These are phyloP conservation scores for Blastobotrys indianensis DNA, from an alignment of 1,139 yeast genomes.

Conservation along the genomic window DNA sequence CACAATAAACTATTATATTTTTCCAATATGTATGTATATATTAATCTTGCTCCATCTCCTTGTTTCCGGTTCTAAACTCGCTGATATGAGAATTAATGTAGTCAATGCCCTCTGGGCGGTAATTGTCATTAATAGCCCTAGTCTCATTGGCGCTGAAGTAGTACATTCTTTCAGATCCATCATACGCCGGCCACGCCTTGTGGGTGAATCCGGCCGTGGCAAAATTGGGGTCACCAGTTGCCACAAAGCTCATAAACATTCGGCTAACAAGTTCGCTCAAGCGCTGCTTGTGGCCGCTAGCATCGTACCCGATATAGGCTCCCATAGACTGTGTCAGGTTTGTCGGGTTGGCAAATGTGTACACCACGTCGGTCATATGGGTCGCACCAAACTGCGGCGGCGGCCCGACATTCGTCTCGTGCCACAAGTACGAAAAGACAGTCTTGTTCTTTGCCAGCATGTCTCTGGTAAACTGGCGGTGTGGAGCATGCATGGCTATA, in stretches of 20 bases:
- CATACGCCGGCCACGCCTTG: slow-evolving; percentile 5
- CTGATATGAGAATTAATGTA: not conserved
- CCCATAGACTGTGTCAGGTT: not conserved
- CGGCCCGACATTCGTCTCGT: slow-evolving; percentile 16
- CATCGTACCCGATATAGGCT: slow-evolving; percentile 10
- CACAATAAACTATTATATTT: too few relatives aligned
- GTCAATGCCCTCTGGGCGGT: not conserved
- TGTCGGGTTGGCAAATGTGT: slow-evolving; percentile 21
- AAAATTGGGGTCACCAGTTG: slow-evolving; percentile 14
- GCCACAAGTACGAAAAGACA: slow-evolving; percentile 21
- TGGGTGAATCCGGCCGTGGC: slow-evolving; percentile 4
- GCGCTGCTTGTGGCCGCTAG: slow-evolving; percentile 3
- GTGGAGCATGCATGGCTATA: slow-evolving; percentile 16
- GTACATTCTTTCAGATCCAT: not conserved
- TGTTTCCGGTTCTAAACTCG: not conserved
- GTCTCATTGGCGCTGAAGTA: not conserved
- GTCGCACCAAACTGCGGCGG: slow-evolving; percentile 14
- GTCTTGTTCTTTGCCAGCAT: slow-evolving; percentile 3
- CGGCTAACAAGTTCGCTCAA: slow-evolving; percentile 9
- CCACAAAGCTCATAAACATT: slow-evolving; percentile 12
- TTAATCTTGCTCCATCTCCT: too few relatives aligned
- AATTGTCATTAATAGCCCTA: not conserved
- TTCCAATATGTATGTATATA: too few relatives aligned
- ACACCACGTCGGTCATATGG: slow-evolving; percentile 25
- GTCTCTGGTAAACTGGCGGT: slow-evolving; percentile 12